A percentile compares a stretch with the other conserved stretches of the same genome.
Conservation (phyloP, 2,329 filamentous ascomycete species). For the Stachybotrys chlorohalonatus region DNA sequence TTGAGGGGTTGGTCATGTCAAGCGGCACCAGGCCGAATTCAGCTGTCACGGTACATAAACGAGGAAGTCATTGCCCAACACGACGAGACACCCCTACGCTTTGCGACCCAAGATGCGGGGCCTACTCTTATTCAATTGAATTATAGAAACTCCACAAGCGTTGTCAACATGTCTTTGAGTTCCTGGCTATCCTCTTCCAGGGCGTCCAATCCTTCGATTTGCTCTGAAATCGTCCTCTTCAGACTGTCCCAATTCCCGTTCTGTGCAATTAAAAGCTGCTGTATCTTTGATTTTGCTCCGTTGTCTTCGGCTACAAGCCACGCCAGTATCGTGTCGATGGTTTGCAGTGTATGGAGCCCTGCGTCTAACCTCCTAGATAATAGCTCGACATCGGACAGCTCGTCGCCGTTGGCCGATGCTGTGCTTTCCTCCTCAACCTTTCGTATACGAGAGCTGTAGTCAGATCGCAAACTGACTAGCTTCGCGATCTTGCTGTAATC, state of each 20-base stretch:
- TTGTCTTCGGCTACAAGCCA: conserved; percentile 89
- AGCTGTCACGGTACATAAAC: too few species aligned
- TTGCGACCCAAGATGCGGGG: neutral
- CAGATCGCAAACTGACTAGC: conserved; percentile 60
- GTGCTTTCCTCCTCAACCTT: conserved; percentile 38
- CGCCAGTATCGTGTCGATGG: conserved; percentile 73
- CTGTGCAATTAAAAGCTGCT: conserved; percentile 53
- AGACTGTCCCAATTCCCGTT: conserved; percentile 59
- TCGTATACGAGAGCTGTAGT: conserved; percentile 60
- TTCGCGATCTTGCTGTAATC: conserved; percentile 78
- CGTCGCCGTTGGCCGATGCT: conserved; percentile 6
- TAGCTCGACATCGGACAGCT: conserved; percentile 51
- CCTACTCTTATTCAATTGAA: neutral
- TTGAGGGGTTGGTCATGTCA: conserved; percentile 6
- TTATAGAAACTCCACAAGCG: conserved; percentile 39
- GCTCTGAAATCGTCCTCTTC: conserved; percentile 56
- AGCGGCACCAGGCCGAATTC: too few species aligned
- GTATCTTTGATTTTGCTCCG: conserved; percentile 59
- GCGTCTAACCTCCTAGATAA: conserved; percentile 70
- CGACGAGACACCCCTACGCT: too few species aligned
- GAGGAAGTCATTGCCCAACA: too few species aligned
- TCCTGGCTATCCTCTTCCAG: conserved; percentile 51
- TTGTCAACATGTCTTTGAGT: conserved; percentile 43
- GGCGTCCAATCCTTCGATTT: conserved; percentile 42
- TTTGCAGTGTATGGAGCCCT: conserved; percentile 75